These are phyloP conservation scores for Fremontodendron californicum DNA, from an alignment of 345 rosid genomes.

Conservation along the genomic window DNA sequence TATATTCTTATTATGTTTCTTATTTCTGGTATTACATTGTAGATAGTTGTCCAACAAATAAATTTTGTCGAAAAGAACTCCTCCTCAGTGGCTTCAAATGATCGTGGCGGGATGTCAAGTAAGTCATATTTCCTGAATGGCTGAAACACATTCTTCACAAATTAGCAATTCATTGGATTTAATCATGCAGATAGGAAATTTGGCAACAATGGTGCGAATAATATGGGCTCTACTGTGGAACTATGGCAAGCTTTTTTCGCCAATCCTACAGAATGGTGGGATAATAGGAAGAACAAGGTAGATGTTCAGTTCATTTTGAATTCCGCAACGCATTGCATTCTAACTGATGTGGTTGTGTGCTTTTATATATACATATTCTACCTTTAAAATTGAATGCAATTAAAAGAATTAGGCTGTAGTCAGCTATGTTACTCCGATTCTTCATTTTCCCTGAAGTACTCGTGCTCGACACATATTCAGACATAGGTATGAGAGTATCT, in stretches of 20 bases:
- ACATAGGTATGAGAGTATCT: too few species aligned
- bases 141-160: neutral
- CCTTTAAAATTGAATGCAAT: neutral
- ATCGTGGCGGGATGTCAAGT: constrained; percentile 32
- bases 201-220: constrained; percentile 28
- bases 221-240: constrained; percentile 31
- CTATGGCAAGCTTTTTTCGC: constrained; percentile 65
- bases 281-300: constrained; percentile 67
- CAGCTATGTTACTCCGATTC: too few species aligned
- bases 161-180: neutral
- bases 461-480: too few species aligned
- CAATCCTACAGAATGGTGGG: constrained; percentile 66
- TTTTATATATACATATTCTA: neutral
- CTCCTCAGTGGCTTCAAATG: constrained; percentile 22
- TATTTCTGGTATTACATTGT: constrained; percentile 14
- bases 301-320: neutral
- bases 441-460: too few species aligned
- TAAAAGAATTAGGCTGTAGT: neutral
- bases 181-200: constrained; percentile 30
- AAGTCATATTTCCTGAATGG: constrained; percentile 3
- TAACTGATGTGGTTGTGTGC: neutral
- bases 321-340: neutral
- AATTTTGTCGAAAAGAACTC: constrained; percentile 46
- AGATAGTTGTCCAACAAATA: constrained; percentile 61
- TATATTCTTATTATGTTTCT: neutral